A percentile compares a stretch with the other conserved stretches of the same genome.
These are phyloP conservation scores for Harringtonia aguacate DNA, from an alignment of 2,329 filamentous ascomycete species.

Conservation along the genomic window DNA sequence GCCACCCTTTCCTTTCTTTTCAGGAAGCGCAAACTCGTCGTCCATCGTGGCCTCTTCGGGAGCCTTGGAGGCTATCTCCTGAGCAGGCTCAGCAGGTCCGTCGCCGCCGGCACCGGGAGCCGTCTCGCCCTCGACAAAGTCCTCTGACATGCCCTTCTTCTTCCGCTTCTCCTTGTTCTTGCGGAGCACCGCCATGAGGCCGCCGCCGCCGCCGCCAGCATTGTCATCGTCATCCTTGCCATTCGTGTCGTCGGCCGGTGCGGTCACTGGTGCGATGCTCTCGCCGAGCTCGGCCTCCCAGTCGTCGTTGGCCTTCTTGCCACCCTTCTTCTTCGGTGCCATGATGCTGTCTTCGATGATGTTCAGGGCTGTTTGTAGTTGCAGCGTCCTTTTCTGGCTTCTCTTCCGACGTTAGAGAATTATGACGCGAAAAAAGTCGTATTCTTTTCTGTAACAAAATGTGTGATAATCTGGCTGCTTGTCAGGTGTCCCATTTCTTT, in stretches of 20 bases:
- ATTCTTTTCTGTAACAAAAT: neutral
- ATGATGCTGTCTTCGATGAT: slow-evolving; percentile 46
- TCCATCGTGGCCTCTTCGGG: slow-evolving; percentile 73
- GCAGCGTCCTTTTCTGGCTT: too few species aligned
- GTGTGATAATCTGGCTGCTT: neutral
- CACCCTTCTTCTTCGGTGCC: slow-evolving; percentile 84
- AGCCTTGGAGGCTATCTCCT: slow-evolving; percentile 52
- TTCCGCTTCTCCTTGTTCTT: slow-evolving; percentile 81
- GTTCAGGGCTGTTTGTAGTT: neutral
- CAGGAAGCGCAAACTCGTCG: slow-evolving; percentile 74
- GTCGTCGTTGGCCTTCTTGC: slow-evolving; percentile 78
- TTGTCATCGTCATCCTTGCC: slow-evolving; percentile 34
- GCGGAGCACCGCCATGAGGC: slow-evolving; percentile 68
- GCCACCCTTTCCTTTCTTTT: slow-evolving; percentile 60
- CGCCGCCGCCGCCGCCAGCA: slow-evolving; percentile 48
- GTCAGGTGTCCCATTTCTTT: neutral
- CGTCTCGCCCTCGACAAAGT: slow-evolving; percentile 62
- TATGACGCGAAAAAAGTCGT: neutral
- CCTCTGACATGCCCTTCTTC: slow-evolving; percentile 71
- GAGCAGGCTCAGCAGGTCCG: slow-evolving; percentile 25
- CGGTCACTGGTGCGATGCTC: slow-evolving; percentile 50
- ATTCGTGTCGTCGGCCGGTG: slow-evolving; percentile 30
- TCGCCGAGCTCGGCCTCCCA: slow-evolving; percentile 94
- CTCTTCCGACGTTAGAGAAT: neutral
- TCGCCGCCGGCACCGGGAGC: slow-evolving; percentile 14